Evolutionary conservation across 2,329 filamentous ascomycete species (phyloP).

Genomic region (Epichloe glyceriae): DNA sequence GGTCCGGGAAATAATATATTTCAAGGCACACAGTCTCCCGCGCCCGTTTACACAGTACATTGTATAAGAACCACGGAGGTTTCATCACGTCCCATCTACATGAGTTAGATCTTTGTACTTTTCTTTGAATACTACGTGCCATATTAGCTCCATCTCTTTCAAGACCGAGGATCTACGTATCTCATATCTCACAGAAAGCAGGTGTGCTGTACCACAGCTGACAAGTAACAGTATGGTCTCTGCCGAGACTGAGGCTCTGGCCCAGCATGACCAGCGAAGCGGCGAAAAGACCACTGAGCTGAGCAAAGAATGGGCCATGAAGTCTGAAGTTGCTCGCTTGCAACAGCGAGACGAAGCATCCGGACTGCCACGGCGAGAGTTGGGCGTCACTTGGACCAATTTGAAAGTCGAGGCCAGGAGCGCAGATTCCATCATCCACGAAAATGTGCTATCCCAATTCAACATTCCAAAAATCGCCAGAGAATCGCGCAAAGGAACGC

Average conservation of each 20-base stretch:
- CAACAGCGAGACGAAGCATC: constrained; percentile 30
- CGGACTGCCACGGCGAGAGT: constrained; percentile 32
- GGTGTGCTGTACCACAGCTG: not conserved
- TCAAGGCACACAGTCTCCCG: too few species aligned
- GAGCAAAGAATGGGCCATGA: constrained; percentile 31
- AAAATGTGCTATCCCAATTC: constrained; percentile 49
- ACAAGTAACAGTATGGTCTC: constrained; percentile 13
- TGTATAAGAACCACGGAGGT: too few species aligned
- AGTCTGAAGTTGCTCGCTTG: constrained; percentile 32
- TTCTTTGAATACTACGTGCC: too few species aligned
- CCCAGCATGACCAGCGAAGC: constrained; percentile 10
- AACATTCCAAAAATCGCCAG: constrained; percentile 38
- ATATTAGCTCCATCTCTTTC: too few species aligned
- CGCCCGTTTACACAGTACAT: too few species aligned
- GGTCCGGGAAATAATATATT: too few species aligned
- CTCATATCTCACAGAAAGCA: too few species aligned
- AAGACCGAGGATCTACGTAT: too few species aligned
- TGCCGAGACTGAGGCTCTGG: constrained; percentile 13
- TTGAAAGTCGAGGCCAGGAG: constrained; percentile 50
- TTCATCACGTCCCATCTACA: too few species aligned
- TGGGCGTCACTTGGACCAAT: constrained; percentile 53
- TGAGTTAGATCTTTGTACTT: too few species aligned
- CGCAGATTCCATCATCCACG: constrained; percentile 49
- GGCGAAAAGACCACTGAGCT: constrained; percentile 4
- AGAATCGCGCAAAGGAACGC: constrained; percentile 40